Percentiles rank a stretch among this genome's conserved stretches.
Evolutionary conservation across 306 rosid genomes (phyloP).

Genomic region (Vigna nakashimae): DNA sequence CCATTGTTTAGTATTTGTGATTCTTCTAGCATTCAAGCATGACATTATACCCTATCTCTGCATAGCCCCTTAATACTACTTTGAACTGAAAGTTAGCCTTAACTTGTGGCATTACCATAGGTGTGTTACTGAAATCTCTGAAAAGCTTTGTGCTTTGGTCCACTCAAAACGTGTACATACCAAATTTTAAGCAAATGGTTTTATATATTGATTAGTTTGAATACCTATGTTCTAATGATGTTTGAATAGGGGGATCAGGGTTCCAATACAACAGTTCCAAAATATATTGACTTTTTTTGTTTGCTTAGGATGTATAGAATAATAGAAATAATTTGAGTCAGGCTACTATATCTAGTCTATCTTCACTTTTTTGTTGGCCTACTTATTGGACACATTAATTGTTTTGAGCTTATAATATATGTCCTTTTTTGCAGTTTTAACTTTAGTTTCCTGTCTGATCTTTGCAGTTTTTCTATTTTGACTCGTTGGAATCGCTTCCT

Average conservation of each 20-base stretch:
- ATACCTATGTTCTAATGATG: neutral
- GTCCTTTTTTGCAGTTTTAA: conserved; percentile 32
- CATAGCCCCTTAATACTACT: neutral
- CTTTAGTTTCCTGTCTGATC: conserved; percentile 42
- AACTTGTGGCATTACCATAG: neutral
- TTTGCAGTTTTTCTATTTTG: conserved; percentile 92
- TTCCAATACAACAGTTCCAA: neutral
- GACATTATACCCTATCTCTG: conserved; percentile 3
- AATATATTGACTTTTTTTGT: conserved; percentile 17
- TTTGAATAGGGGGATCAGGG: neutral
- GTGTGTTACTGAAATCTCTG: neutral
- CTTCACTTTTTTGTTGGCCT: neutral
- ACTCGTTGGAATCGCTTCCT: conserved; percentile 95
- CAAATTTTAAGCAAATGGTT: conserved; percentile 6
- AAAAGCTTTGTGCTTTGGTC: neutral
- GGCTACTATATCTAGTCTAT: conserved; percentile 10
- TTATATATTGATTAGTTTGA: neutral
- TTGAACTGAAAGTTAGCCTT: conserved; percentile 12
- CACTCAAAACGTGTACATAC: neutral
- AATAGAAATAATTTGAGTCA: neutral
- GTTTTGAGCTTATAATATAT: neutral
- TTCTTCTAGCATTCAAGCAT: conserved; percentile 26
- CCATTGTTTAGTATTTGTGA: neutral
- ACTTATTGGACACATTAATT: neutral
- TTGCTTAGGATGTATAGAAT: conserved; percentile 20